Evolutionary conservation across 345 rosid species (phyloP).

Genomic region (Euclidium syriacum): DNA sequence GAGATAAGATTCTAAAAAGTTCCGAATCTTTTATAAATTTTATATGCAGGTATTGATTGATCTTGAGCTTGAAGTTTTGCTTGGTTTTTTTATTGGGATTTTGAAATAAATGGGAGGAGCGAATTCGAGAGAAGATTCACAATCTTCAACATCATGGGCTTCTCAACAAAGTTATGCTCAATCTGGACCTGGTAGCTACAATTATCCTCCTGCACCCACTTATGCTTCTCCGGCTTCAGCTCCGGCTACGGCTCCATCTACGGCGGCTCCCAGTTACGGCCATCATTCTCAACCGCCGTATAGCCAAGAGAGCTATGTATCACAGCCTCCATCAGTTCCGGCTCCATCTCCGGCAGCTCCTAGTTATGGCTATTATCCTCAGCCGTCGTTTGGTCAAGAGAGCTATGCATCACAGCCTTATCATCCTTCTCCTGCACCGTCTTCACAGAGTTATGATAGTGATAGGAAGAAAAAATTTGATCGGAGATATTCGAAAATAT

Average conservation of each 20-base stretch:
- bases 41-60: slow-evolving; percentile 5
- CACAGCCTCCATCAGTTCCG: slow-evolving; percentile 4
- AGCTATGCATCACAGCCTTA: slow-evolving; percentile 31
- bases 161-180: slow-evolving; percentile 35
- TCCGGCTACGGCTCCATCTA: too few species aligned
- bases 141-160: slow-evolving; percentile 50
- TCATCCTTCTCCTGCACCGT: slow-evolving; percentile 31
- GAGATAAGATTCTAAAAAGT: slow-evolving; percentile 11
- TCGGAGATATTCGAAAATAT: slow-evolving; percentile 72
- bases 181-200: slow-evolving; percentile 44
- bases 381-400: slow-evolving; percentile 22
- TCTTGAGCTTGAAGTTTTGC: slow-evolving; percentile 9
- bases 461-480: slow-evolving; percentile 53
- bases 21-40: not conserved
- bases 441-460: slow-evolving; percentile 10
- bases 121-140: slow-evolving; percentile 48
- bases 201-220: slow-evolving; percentile 32
- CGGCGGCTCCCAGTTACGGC: not conserved
- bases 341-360: not conserved
- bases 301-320: slow-evolving; percentile 13
- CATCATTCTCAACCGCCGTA: not conserved
- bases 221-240: slow-evolving; percentile 10
- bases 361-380: slow-evolving; percentile 6
- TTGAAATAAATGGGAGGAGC: slow-evolving; percentile 61
- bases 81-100: not conserved